These are phyloP conservation scores for Amyloporia xantha DNA, from an alignment of 768 basidiomycete genomes.

Conservation along the genomic window DNA sequence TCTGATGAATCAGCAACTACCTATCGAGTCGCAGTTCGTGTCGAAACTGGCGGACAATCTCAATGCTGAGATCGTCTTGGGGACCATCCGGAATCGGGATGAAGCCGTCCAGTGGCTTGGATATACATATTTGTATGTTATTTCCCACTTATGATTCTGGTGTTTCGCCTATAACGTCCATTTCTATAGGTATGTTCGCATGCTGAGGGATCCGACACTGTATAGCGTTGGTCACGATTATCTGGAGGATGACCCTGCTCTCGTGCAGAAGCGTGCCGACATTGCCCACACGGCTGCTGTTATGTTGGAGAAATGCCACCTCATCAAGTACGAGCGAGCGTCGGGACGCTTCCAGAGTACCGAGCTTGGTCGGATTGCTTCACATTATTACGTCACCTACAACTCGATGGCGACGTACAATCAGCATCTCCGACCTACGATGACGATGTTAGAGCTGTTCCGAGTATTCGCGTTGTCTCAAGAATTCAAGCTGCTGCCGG, in stretches of 20 bases:
- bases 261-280: conserved; percentile 92
- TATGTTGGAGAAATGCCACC: conserved; percentile 86
- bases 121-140: conserved; percentile 84
- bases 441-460: conserved; percentile 88
- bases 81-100: conserved; percentile 90
- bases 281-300: conserved; percentile 92
- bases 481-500: conserved; percentile 90
- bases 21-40: conserved; percentile 95
- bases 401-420: conserved; percentile 96
- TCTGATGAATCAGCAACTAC: conserved; percentile 93
- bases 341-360: conserved; percentile 88
- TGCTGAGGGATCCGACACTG: conserved; percentile 82
- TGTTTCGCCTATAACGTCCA: conserved; percentile 10
- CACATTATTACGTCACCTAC: conserved; percentile 93
- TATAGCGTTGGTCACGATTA: conserved; percentile 91
- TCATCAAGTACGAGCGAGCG: conserved; percentile 89
- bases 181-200: conserved; percentile 77
- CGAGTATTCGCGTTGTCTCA: conserved; percentile 92
- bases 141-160: no score
- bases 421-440: conserved; percentile 81
- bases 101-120: conserved; percentile 98
- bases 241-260: conserved; percentile 71
- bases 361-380: conserved; percentile 90
- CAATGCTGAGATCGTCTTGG: conserved; percentile 95
- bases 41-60: conserved; percentile 88